A percentile compares a stretch with the other conserved stretches of the same genome.
phyloP scores from a whole-genome alignment of 805 yeast genomes.

The Metschnikowia matae region DNA sequence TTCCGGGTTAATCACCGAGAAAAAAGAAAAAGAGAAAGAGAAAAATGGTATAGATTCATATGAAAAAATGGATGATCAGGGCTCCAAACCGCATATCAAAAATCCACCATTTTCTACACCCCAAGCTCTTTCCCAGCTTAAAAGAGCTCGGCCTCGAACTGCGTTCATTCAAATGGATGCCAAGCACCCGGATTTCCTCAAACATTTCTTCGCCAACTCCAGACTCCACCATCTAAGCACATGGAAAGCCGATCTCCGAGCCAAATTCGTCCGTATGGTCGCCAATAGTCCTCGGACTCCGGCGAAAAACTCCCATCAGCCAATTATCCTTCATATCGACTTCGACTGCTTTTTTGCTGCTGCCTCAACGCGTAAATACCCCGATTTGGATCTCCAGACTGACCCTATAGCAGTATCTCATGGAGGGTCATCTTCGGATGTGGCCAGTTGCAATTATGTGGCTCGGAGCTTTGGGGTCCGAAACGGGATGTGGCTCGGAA shows the following conservation, averaged over 20 bases:
- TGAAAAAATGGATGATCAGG: too few relatives aligned
- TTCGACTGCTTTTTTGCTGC: slow-evolving; percentile 94
- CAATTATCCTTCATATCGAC: slow-evolving; percentile 70
- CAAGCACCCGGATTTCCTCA: slow-evolving; percentile 70
- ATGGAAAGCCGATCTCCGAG: slow-evolving; percentile 75
- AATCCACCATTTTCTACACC: background rate
- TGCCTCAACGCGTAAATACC: slow-evolving; percentile 61
- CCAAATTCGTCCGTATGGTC: slow-evolving; percentile 53
- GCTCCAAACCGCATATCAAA: background rate
- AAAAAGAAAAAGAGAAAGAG: too few relatives aligned
- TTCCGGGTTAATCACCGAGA: too few relatives aligned
- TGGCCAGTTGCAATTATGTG: slow-evolving; percentile 88
- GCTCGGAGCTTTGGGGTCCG: slow-evolving; percentile 75
- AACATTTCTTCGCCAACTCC: slow-evolving; percentile 71
- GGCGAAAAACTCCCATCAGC: slow-evolving; percentile 3
- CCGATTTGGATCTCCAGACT: slow-evolving; percentile 47
- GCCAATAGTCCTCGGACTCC: slow-evolving; percentile 14
- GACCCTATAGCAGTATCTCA: slow-evolving; percentile 62
- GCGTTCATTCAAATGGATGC: slow-evolving; percentile 44
- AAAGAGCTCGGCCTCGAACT: slow-evolving; percentile 10
- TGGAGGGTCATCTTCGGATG: slow-evolving; percentile 62
- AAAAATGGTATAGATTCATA: too few relatives aligned
- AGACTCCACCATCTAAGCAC: slow-evolving; percentile 83
- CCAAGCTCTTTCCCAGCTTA: slow-evolving; percentile 9
- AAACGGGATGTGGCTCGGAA: slow-evolving; percentile 87